Percentiles rank a stretch among this genome's conserved stretches.
Conservation (phyloP, 371 early-diverging fungal genomes). For the Sporodiniella umbellata region DNA sequence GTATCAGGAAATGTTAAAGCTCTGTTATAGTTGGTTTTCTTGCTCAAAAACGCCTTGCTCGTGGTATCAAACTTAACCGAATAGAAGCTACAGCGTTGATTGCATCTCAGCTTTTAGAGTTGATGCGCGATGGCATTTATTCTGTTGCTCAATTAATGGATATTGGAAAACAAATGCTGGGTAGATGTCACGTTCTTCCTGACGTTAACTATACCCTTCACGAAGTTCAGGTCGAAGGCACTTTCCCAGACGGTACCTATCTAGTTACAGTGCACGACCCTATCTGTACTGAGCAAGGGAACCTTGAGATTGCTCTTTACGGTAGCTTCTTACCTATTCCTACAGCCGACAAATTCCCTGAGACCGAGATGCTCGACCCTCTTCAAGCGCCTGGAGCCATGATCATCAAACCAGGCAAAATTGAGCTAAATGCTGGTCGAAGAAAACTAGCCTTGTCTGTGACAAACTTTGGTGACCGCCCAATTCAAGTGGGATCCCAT, state of each 20-base stretch:
- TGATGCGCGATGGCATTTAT: slow-evolving; percentile 84
- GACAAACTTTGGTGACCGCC: slow-evolving; percentile 88
- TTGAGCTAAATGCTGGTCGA: slow-evolving; percentile 72
- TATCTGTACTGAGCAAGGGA: slow-evolving; percentile 75
- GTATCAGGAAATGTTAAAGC: no score
- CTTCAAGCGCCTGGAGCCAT: slow-evolving; percentile 64
- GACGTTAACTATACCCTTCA: slow-evolving; percentile 65
- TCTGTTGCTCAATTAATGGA: slow-evolving; percentile 87
- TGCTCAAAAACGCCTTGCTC: slow-evolving; percentile 86
- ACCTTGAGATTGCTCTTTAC: slow-evolving; percentile 79
- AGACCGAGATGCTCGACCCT: slow-evolving; percentile 32
- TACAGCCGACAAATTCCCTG: slow-evolving; percentile 49
- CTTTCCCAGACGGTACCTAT: slow-evolving; percentile 89
- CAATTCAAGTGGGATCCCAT: slow-evolving; percentile 93
- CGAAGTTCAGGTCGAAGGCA: slow-evolving; percentile 88
- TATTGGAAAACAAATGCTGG: slow-evolving; percentile 83
- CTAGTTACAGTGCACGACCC: slow-evolving; percentile 90
- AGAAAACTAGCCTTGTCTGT: slow-evolving; percentile 65
- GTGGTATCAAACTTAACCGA: slow-evolving; percentile 83
- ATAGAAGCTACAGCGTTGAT: slow-evolving; percentile 85
- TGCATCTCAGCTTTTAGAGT: slow-evolving; percentile 79
- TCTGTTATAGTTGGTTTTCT: slow-evolving; percentile 81
- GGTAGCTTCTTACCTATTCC: slow-evolving; percentile 85
- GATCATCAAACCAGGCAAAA: slow-evolving; percentile 54
- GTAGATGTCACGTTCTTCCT: slow-evolving; percentile 78